Base-by-base conservation (phyloP, 2,329 filamentous ascomycete genomes). In the Zymoseptoria pseudotritici region DNA sequence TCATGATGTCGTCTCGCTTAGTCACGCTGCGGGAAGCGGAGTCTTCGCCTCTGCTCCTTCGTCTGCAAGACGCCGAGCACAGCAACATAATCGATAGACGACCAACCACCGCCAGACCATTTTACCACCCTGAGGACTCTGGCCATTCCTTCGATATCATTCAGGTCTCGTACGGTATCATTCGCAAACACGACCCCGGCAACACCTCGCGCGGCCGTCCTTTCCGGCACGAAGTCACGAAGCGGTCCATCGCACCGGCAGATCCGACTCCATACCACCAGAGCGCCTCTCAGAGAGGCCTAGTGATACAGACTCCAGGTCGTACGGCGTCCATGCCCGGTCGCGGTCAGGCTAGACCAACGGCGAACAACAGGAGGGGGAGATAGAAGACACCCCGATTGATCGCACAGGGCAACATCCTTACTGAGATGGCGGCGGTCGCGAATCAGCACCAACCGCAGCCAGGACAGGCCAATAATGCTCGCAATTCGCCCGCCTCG, bases 351-450 rank as follows among this genome's bases (percentile, higher is more conserved):
- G 36, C 11, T 46, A 46, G 36, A 46, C 36, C 36, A 46, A 17
- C 36, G 36, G 36, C 36, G 36, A 46, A 46, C 36, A 46, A 17
- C 36, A 46, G 36, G 36, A 46, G 36, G 36, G 36, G 36, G 17
- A 46, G 36, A 46, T 46, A 46, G 36, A 7, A 46, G 5, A 46
- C 17, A 46, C 36, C 36, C 13, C 36, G 36, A 46, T 46, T 46
- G 36, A 46, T 46, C 17, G 36, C 36, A 46, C 13, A n/a, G 17
- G 36, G 36, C 36, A 46, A 46, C 20, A 13, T 24, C 22, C 9
- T 9, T 10, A n/a, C 52, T 53, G 21, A 26, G 51, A 72, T 78
- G 73, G 69, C 70, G 54, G 65, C 67, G 36, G 64, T 72, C 60
- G 69, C 67, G 58, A 68, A 66, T 56, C 46, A 65, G 59, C 67